Evolutionary conservation across 225 moss, liverwort and hornwort genomes (phyloP), one percentile per base, ranked within the genome.

Genomic region (Asterella californica): DNA sequence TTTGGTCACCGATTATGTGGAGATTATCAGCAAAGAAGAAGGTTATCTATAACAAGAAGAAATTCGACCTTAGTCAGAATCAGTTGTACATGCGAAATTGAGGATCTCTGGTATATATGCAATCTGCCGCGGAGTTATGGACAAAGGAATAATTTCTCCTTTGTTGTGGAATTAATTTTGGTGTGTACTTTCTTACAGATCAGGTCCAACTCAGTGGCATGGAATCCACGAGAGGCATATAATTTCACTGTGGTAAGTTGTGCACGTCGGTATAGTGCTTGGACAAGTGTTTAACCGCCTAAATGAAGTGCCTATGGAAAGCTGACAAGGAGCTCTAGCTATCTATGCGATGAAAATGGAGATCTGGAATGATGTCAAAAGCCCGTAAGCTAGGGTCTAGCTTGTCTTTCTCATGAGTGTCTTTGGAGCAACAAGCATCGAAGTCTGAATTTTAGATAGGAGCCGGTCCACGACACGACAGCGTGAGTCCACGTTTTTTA

Each of bases 171-270:
- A 47, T 7, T 7, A 69, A 22, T 8, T 32, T 24, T 22, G 47
- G n/a, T 71, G 47, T 18, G 42, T 22, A 33, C 29, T 55, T 2
- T 54, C 57, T 66, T 57, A 10, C 91, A 97, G 94, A 97, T 93
- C 30, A 90, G 91, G 88, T 88, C 91, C 2, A 97, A 94, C 82
- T 86, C 91, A 55, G 82, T 97, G 19, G 91, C 94, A 17, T 97
- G 96, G 96, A 97, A 97, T 85, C 96, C 96, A 74, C 90, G 88
- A 70, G 96, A 97, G 82, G 90, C 94, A 34, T 92, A 93, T 78
- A 97, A 97, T 79, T 97, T 97, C 76, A 92, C 94, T 18, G 90
- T 92, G 84, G 96, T 97, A 88, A 87, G 91, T 78, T 30, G 63
- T n/a, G 65, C 8, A n/a, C 57, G 21, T 42, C 10, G 48, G 27